phyloP scores from a whole-genome alignment of 2,329 filamentous ascomycete species.

The Fusarium oligoseptatum region DNA sequence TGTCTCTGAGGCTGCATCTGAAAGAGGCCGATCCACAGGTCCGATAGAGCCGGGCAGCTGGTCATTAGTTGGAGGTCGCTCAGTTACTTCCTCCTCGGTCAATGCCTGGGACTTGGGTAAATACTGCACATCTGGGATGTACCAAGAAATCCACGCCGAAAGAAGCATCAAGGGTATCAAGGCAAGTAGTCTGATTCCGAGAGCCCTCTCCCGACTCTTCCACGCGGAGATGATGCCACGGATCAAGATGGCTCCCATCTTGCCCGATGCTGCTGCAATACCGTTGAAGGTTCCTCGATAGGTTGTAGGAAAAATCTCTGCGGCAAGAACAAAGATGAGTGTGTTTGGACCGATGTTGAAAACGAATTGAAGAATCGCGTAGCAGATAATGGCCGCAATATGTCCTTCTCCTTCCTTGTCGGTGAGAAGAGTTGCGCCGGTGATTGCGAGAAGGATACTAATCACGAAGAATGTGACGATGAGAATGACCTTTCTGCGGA shows the following conservation, averaged over 20 bases:
- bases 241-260: slow-evolving; percentile 8
- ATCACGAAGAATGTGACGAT: slow-evolving; percentile 8
- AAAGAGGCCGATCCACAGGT: background rate
- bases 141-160: slow-evolving; percentile 8
- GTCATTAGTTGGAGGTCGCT: no score
- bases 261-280: slow-evolving; percentile 7
- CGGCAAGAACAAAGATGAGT: slow-evolving; percentile 3
- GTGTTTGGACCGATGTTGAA: slow-evolving; percentile 15
- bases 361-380: slow-evolving; percentile 11
- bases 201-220: background rate
- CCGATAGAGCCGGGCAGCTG: background rate
- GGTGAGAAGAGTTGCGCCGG: background rate
- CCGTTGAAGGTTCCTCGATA: slow-evolving; percentile 14
- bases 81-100: background rate
- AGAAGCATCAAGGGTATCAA: slow-evolving; percentile 7
- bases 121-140: slow-evolving; percentile 3
- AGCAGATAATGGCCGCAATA: slow-evolving; percentile 1
- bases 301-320: slow-evolving; percentile 9
- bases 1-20: no score
- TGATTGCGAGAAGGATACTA: slow-evolving; percentile 6
- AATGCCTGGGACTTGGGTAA: background rate
- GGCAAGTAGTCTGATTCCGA: background rate
- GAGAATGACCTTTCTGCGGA: slow-evolving; percentile 3
- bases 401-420: background rate
- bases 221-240: slow-evolving; percentile 3